A percentile compares a stretch with the other conserved stretches of the same genome.
Conservation (phyloP, 805 yeast species). For the Saccharomycopsis lassenensis region DNA sequence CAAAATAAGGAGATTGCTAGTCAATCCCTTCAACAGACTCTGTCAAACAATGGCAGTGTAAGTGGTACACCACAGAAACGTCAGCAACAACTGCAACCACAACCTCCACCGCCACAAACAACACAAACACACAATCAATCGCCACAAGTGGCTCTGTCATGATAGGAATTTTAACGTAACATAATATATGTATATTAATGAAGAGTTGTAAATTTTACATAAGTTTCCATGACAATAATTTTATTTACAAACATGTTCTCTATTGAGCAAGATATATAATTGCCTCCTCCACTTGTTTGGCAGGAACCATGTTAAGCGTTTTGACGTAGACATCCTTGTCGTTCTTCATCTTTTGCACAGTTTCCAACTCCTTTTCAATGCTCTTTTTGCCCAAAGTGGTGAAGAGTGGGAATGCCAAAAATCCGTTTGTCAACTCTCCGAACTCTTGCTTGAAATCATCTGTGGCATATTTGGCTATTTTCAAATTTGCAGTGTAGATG, state of each 20-base stretch:
- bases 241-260: no score
- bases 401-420: conserved; percentile 18
- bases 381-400: conserved; percentile 4
- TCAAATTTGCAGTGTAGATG: conserved; percentile 55
- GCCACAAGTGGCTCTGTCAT: no score
- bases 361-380: conserved; percentile 6
- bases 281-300: conserved; percentile 17
- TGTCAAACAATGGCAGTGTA: conserved; percentile 2
- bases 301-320: conserved; percentile 15
- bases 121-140: not conserved
- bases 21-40: no score
- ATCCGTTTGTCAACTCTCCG: conserved; percentile 10
- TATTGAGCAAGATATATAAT: conserved; percentile 13
- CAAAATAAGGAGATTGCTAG: conserved; percentile 19
- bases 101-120: not conserved
- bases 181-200: no score
- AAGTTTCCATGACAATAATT: no score
- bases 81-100: conserved; percentile 3
- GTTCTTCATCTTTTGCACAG: conserved; percentile 8
- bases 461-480: conserved; percentile 41
- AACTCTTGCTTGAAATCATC: conserved; percentile 25
- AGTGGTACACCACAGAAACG: not conserved
- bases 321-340: conserved; percentile 7
- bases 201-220: no score
- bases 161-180: no score